phyloP scores from a whole-genome alignment of 768 basidiomycete genomes.

The Boletus eberwhitei region DNA sequence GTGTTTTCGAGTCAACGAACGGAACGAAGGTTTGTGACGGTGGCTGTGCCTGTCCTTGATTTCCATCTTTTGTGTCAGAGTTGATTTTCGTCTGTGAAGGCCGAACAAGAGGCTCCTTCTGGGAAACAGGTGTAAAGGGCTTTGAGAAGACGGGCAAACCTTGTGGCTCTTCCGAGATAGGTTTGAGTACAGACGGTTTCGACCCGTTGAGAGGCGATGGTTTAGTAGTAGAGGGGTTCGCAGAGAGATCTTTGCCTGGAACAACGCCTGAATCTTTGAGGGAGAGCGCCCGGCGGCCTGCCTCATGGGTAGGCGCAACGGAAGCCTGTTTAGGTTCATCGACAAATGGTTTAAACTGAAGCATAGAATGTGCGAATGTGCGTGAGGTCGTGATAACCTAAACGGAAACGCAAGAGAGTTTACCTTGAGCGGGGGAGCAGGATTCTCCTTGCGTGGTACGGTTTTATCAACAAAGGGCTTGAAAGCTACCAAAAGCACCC shows the following conservation, averaged over 20 bases:
- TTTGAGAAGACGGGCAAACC: constrained; percentile 51
- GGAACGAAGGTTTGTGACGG: constrained; percentile 39
- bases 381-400: constrained; percentile 1
- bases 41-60: constrained; percentile 14
- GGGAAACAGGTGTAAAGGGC: constrained; percentile 60
- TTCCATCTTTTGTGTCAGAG: constrained; percentile 18
- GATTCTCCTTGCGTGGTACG: constrained; percentile 42
- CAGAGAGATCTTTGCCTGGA: constrained; percentile 18
- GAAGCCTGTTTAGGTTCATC: constrained; percentile 50
- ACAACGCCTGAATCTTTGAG: constrained; percentile 42
- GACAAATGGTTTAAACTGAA: constrained; percentile 65
- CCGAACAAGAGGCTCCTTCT: constrained; percentile 33
- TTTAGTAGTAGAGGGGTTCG: constrained; percentile 23
- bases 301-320: constrained; percentile 30
- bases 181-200: constrained; percentile 29
- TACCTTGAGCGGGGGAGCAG: constrained; percentile 26
- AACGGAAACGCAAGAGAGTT: neutral
- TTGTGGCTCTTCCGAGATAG: constrained; percentile 36
- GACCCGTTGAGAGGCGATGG: constrained; percentile 20
- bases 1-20: constrained; percentile 38
- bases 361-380: neutral
- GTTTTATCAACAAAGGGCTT: constrained; percentile 71
- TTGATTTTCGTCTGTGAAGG: constrained; percentile 20
- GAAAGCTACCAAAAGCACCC: constrained; percentile 35
- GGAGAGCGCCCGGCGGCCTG: constrained; percentile 43